Percentiles rank a stretch among this genome's conserved stretches.
phyloP scores from a whole-genome alignment of 305 asterid species.

The Rubia balearica region DNA sequence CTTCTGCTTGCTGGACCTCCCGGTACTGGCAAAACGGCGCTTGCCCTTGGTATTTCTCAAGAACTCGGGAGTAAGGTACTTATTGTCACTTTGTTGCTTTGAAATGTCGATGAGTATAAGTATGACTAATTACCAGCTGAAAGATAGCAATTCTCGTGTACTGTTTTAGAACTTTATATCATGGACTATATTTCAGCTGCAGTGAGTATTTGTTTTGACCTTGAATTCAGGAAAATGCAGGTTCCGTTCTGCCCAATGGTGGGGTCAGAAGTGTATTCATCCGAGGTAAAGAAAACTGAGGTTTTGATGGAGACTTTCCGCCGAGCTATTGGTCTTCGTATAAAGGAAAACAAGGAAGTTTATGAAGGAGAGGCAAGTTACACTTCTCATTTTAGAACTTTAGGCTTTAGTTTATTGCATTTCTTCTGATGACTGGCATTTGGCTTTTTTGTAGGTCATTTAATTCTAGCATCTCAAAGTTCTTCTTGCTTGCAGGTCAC shows the following conservation, averaged over 20 bases:
- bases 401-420: neutral
- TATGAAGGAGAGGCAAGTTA: conserved; percentile 90
- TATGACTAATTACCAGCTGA: neutral
- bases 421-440: neutral
- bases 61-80: conserved; percentile 96
- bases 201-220: neutral
- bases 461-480: no score
- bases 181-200: neutral
- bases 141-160: neutral
- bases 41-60: conserved; percentile 86
- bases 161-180: neutral
- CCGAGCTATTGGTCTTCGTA: conserved; percentile 91
- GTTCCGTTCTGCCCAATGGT: conserved; percentile 99
- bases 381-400: neutral
- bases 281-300: conserved; percentile 98
- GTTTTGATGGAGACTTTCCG: conserved; percentile 92
- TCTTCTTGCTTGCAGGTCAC: conserved; percentile 48
- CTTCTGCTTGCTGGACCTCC: conserved; percentile 95
- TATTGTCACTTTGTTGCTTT: neutral
- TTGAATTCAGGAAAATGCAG: conserved; percentile 25
- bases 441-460: neutral
- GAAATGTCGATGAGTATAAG: neutral
- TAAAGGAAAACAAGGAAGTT: conserved; percentile 79
- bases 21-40: conserved; percentile 95
- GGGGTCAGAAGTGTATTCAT: conserved; percentile 95